Evolutionary conservation across 2,329 filamentous ascomycete genomes (phyloP), one percentile per base, ranked within the genome.

Genomic region (Graphilbum ipis-grandicollis): DNA sequence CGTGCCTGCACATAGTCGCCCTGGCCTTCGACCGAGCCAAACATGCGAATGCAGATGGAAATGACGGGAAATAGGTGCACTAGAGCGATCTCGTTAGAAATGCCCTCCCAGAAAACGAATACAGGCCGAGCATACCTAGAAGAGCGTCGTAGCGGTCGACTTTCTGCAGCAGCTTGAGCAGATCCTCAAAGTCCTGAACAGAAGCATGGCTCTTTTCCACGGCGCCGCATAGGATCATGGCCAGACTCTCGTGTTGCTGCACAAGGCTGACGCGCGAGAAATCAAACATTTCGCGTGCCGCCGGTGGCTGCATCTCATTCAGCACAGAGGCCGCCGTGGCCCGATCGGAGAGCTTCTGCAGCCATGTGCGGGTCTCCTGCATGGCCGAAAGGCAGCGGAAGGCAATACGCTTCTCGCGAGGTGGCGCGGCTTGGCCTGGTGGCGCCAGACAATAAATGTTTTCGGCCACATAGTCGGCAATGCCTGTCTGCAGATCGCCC

Each of bases 191-290:
- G 50, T 94, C 84, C 26, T 74, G 64, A 5, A 71, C 58, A 32
- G 68, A 71, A 3, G 76, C 77, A 47, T 80, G 77, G 37, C 75
- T 72, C 44, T 74, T 78, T 48, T 86, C 83, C 42, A 93, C 71
- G 38, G 90, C 70, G 42, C 80, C 75, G 42, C 75, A 76, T 36
- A 92, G 60, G 37, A 93, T 79, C n/a, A 84, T 69, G 12, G 79
- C 77, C 14, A 99, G 62, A 14, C 80, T 73, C 52, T 98, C 88
- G 52, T 98, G 92, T 54, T 98, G 88, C 49, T 83, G 77, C 18
- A 79, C 73, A 36, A 98, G 66, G 49, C 83, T 92, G 45, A 72
- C 62, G 32, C 79, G 74, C 48, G 93, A 82, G 48, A 82, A 81
- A 47, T 86, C 77, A 43, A 93, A 69, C 4, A 78, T 79, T 51